Percentiles rank a stretch among this genome's conserved stretches.
Conservation (phyloP, 305 asterid species). For the Fraxinus latifolia region DNA sequence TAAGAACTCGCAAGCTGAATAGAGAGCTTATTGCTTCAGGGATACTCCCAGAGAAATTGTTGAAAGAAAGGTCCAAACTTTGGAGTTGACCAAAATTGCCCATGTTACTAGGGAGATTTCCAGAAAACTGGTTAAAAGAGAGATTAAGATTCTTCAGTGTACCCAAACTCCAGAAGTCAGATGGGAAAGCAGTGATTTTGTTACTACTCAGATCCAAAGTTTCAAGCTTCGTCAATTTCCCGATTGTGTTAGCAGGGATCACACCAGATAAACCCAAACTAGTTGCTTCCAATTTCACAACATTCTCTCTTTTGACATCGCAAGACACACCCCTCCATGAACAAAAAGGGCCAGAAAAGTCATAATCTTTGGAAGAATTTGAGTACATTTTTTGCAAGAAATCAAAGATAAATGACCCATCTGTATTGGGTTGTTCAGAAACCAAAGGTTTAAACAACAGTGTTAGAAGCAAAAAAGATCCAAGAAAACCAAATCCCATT, state of each 20-base stretch:
- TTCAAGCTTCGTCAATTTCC: constrained; percentile 62
- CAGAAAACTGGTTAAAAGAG: constrained; percentile 57
- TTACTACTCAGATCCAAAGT: constrained; percentile 80
- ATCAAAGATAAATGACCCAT: constrained; percentile 65
- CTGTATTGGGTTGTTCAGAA: constrained; percentile 71
- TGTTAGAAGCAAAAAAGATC: constrained; percentile 45
- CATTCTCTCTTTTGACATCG: constrained; percentile 50
- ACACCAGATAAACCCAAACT: constrained; percentile 72
- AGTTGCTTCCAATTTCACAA: constrained; percentile 50
- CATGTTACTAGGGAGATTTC: constrained; percentile 62
- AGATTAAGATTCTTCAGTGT: constrained; percentile 59
- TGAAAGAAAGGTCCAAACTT: constrained; percentile 71
- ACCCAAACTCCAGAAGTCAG: constrained; percentile 94
- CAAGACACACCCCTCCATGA: constrained; percentile 73
- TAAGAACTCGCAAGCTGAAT: constrained; percentile 42
- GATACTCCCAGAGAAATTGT: constrained; percentile 58
- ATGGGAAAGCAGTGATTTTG: constrained; percentile 57
- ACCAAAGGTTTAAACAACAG: constrained; percentile 47
- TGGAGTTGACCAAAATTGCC: constrained; percentile 74
- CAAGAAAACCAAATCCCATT: constrained; percentile 61
- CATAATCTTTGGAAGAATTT: constrained; percentile 32
- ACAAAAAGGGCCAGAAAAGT: constrained; percentile 60
- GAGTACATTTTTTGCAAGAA: constrained; percentile 72
- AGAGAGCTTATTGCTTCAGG: constrained; percentile 81
- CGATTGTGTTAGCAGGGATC: constrained; percentile 79